Conservation (phyloP, 2,329 filamentous ascomycete genomes). For the Pochonia chlamydosporia region DNA sequence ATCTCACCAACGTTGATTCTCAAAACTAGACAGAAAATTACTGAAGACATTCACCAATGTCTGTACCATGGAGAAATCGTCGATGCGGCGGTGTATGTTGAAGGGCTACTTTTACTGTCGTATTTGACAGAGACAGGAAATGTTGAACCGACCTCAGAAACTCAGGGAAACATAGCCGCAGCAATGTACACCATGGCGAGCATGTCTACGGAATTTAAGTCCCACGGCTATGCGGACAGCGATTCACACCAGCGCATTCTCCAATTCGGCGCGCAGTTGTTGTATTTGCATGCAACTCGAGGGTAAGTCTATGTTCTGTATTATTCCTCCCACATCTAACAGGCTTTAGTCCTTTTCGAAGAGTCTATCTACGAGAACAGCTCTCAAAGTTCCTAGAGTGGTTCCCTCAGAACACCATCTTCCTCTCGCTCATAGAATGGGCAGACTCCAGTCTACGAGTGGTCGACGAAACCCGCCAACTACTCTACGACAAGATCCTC, state of each 20-base stretch:
- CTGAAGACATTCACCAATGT: slow-evolving; percentile 47
- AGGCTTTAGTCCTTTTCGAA: slow-evolving; percentile 54
- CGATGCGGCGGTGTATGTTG: slow-evolving; percentile 49
- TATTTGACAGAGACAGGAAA: slow-evolving; percentile 51
- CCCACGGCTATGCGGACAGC: slow-evolving; percentile 26
- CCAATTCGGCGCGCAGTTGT: slow-evolving; percentile 60
- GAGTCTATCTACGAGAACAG: slow-evolving; percentile 56
- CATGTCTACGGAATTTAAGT: slow-evolving; percentile 37
- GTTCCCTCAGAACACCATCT: slow-evolving; percentile 73
- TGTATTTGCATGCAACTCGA: slow-evolving; percentile 59
- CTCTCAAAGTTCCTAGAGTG: slow-evolving; percentile 53
- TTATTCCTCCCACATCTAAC: not conserved
- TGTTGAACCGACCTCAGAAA: slow-evolving; percentile 36
- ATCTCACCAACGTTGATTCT: slow-evolving; percentile 38
- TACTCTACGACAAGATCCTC: slow-evolving; percentile 51
- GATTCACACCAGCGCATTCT: slow-evolving; percentile 57
- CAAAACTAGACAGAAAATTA: slow-evolving; percentile 48
- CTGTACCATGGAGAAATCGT: slow-evolving; percentile 43
- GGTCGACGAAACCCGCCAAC: slow-evolving; percentile 68
- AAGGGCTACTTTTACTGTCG: slow-evolving; percentile 58
- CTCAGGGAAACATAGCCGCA: slow-evolving; percentile 52
- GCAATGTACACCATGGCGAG: slow-evolving; percentile 35
- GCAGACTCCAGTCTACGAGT: slow-evolving; percentile 67
- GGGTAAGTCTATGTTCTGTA: slow-evolving; percentile 33
- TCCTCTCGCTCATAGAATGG: slow-evolving; percentile 68